Conservation (phyloP, 306 rosid genomes). For the Cicer arietinum region DNA sequence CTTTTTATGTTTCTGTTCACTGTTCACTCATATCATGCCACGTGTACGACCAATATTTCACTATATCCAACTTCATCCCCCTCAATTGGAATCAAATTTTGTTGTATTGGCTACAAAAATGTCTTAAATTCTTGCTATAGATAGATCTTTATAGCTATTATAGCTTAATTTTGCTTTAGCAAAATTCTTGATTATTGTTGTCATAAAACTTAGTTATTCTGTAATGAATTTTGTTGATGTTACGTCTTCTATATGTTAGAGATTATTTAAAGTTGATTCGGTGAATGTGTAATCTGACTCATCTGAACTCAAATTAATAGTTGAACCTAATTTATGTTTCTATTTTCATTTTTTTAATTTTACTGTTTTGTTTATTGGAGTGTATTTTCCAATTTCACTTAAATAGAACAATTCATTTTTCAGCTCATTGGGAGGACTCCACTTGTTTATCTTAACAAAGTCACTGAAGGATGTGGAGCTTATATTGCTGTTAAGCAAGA, state of each 20-base stretch:
- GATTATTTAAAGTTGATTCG: no score
- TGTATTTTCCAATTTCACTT: neutral
- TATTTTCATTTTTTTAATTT: neutral
- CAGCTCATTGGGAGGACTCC: slow-evolving; percentile 97
- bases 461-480: slow-evolving; percentile 92
- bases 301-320: no score
- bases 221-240: slow-evolving; percentile 2
- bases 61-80: neutral
- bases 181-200: neutral
- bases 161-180: neutral
- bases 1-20: neutral
- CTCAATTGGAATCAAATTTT: neutral
- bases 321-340: neutral
- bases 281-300: no score
- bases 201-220: neutral
- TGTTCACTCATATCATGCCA: slow-evolving; percentile 35
- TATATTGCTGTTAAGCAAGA: slow-evolving; percentile 96
- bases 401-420: slow-evolving; percentile 30
- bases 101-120: slow-evolving; percentile 31
- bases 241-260: neutral
- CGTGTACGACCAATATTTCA: neutral
- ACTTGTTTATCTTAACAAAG: slow-evolving; percentile 88
- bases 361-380: slow-evolving; percentile 21
- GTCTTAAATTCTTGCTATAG: neutral
- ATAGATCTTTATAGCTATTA: neutral